Evolutionary conservation across 192 early-diverging fungal genomes (phyloP).

Genomic region (Coemansia guatemalensis): DNA sequence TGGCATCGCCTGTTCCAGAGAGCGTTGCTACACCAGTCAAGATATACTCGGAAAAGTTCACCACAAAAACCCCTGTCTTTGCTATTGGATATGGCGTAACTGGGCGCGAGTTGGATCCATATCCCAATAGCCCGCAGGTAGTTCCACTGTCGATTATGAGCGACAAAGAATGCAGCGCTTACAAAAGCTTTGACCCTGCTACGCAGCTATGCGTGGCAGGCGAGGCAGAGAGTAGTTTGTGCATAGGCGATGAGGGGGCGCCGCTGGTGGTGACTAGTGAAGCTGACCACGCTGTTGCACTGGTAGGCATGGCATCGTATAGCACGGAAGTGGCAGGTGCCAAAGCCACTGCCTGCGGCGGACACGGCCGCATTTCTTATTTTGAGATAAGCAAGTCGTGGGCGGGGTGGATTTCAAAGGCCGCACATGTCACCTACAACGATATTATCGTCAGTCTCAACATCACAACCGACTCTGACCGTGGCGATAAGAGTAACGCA

Average conservation of each 20-base stretch:
- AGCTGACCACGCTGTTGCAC: neutral
- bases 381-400: conserved; percentile 22
- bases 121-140: neutral
- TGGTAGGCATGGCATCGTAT: conserved; percentile 25
- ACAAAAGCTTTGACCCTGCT: conserved; percentile 9
- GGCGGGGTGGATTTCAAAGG: conserved; percentile 25
- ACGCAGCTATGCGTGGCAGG: conserved; percentile 24
- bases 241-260: conserved; percentile 28
- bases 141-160: neutral
- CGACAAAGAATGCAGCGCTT: conserved; percentile 5
- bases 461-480: neutral
- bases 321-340: neutral
- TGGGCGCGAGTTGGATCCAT: neutral
- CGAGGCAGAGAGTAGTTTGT: neutral
- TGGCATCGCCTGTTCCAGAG: conserved; percentile 20
- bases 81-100: conserved; percentile 18
- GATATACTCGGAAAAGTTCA: conserved; percentile 5
- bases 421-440: conserved; percentile 4
- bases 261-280: conserved; percentile 18
- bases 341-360: neutral
- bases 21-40: conserved; percentile 15
- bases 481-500: neutral
- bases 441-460: conserved; percentile 9
- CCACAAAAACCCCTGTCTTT: neutral
- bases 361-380: neutral